These are phyloP conservation scores for Ramicandelaber brevisporus DNA, from an alignment of 192 early-diverging fungal species.

Conservation along the genomic window DNA sequence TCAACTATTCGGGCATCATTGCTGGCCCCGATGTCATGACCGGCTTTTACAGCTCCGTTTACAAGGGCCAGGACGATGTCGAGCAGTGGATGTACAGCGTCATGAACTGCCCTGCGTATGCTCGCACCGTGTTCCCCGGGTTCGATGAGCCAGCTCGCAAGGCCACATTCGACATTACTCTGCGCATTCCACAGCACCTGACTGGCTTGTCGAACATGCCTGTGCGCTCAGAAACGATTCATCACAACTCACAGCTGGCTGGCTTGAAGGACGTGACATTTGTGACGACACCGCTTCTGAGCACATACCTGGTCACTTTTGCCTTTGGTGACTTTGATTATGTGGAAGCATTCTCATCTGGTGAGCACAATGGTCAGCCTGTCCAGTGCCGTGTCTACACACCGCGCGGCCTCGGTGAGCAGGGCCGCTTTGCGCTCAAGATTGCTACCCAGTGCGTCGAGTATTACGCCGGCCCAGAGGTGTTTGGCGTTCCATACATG, in stretches of 20 bases:
- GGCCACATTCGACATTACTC: constrained; percentile 77
- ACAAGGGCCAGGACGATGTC: constrained; percentile 28
- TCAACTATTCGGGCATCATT: constrained; percentile 34
- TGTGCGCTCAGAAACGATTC: constrained; percentile 15
- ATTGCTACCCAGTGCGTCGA: constrained; percentile 54
- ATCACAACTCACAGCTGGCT: no score
- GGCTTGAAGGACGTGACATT: constrained; percentile 61
- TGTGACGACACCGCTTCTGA: constrained; percentile 78
- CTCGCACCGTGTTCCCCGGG: constrained; percentile 80
- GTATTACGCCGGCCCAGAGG: constrained; percentile 58
- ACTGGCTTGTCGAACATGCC: constrained; percentile 83
- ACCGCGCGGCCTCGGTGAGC: constrained; percentile 41
- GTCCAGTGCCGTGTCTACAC: constrained; percentile 73
- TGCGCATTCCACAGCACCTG: constrained; percentile 46
- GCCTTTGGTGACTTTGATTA: constrained; percentile 81
- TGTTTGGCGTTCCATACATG: constrained; percentile 70
- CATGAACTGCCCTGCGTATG: constrained; percentile 84
- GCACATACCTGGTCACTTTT: constrained; percentile 77
- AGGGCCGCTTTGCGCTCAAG: constrained; percentile 58
- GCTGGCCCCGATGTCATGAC: constrained; percentile 82
- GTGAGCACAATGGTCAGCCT: constrained; percentile 37
- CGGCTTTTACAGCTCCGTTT: constrained; percentile 80
- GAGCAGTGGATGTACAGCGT: constrained; percentile 61
- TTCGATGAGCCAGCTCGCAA: constrained; percentile 93
- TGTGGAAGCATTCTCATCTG: constrained; percentile 51